phyloP scores from a whole-genome alignment of 257 asterid genomes.

The Forsythia suspensa region DNA sequence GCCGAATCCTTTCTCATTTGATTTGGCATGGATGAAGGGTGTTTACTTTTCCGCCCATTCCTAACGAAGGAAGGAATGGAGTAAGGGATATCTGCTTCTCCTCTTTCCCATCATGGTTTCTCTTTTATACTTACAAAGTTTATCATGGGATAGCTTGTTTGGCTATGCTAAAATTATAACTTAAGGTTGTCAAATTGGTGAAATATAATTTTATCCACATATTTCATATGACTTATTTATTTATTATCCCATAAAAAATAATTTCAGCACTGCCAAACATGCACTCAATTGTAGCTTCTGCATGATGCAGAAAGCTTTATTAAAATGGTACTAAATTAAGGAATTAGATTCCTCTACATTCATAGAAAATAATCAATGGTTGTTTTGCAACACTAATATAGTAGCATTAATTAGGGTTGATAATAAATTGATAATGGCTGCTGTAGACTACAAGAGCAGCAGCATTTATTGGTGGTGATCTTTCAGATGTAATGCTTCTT shows the following conservation, averaged over 20 bases:
- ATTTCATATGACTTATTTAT: too few relatives aligned
- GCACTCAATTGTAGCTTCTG: background rate
- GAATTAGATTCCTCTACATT: background rate
- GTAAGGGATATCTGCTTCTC: background rate
- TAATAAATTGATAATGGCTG: conserved; percentile 3
- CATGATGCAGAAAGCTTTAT: background rate
- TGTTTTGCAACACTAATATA: background rate
- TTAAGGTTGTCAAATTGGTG: too few relatives aligned
- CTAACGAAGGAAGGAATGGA: background rate
- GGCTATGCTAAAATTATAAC: too few relatives aligned
- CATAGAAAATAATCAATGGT: background rate
- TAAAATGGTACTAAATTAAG: background rate
- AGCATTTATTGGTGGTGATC: conserved; percentile 13
- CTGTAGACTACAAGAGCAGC: conserved; percentile 14
- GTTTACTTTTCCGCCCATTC: background rate
- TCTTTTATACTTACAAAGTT: background rate
- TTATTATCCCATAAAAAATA: too few relatives aligned
- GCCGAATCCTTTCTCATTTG: background rate
- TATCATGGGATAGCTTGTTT: background rate
- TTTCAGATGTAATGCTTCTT: conserved; percentile 17
- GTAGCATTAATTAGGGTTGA: conserved; percentile 8
- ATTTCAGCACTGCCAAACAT: too few relatives aligned
- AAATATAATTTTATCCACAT: too few relatives aligned
- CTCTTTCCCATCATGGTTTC: background rate
- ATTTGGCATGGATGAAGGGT: background rate